These are phyloP conservation scores for Aspergillus haitiensis DNA, from an alignment of 495 filamentous ascomycete genomes.

Conservation along the genomic window DNA sequence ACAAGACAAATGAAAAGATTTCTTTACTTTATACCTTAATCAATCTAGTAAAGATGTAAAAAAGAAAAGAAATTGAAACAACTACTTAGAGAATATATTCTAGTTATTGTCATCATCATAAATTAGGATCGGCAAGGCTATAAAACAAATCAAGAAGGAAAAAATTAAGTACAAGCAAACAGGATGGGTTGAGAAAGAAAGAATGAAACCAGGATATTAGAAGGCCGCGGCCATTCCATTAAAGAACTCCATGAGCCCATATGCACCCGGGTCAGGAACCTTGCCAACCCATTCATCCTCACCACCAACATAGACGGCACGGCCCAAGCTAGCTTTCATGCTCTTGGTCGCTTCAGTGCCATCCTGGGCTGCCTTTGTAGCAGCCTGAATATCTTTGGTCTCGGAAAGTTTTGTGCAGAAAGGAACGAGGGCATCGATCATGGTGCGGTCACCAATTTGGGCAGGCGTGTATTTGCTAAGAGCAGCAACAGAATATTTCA, in stretches of 20 bases:
- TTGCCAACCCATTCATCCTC: constrained; percentile 68
- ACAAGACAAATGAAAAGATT: no score
- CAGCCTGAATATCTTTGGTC: constrained; percentile 58
- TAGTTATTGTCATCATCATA: constrained; percentile 29
- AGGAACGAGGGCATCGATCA: constrained; percentile 86
- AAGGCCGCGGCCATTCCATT: constrained; percentile 65
- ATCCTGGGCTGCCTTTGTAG: constrained; percentile 70
- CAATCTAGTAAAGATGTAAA: no score
- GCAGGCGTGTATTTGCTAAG: constrained; percentile 88
- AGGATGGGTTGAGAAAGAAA: not conserved
- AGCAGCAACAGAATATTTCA: constrained; percentile 66
- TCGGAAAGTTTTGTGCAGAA: constrained; percentile 74
- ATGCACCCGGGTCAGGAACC: constrained; percentile 90
- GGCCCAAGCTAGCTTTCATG: constrained; percentile 85
- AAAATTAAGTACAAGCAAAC: constrained; percentile 16
- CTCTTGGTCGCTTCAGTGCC: constrained; percentile 83
- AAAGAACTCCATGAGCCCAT: constrained; percentile 79
- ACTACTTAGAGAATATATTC: not conserved
- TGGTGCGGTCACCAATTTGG: constrained; percentile 80
- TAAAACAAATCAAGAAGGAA: constrained; percentile 7
- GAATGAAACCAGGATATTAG: constrained; percentile 12
- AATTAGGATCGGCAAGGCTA: constrained; percentile 27
- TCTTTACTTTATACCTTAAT: no score
- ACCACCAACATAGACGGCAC: constrained; percentile 91
- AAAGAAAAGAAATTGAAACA: not conserved